Conservation (phyloP, 1,139 yeast species). For the Ashbya aceris region DNA sequence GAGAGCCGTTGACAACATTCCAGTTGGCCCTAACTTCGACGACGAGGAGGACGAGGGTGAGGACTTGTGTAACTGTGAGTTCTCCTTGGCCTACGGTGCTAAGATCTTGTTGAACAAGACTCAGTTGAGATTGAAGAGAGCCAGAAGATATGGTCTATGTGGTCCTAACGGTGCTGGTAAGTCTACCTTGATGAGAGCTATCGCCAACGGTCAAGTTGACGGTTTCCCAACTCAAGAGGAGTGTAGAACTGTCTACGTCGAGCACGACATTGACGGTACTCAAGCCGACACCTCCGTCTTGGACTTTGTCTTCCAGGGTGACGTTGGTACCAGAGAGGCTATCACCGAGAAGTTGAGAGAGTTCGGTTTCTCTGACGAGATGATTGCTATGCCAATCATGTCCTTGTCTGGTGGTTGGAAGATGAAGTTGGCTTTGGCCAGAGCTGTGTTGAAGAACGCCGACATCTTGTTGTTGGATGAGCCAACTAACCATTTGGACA, state of each 20-base stretch:
- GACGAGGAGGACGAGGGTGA: conserved; percentile 99
- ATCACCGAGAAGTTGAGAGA: conserved; percentile 70
- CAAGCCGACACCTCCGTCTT: conserved; percentile 91
- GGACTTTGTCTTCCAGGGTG: conserved; percentile 82
- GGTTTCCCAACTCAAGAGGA: conserved; percentile 99
- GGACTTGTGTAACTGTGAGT: conserved; percentile 99
- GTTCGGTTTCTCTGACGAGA: conserved; percentile 86
- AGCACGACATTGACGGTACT: conserved; percentile 98
- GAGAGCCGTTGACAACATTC: conserved; percentile 95
- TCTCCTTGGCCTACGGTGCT: conserved; percentile 99
- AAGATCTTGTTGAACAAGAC: conserved; percentile 99
- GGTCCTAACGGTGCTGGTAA: conserved; percentile 99
- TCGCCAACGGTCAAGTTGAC: conserved; percentile 99
- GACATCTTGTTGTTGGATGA: conserved; percentile 97
- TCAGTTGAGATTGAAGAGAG: conserved; percentile 98
- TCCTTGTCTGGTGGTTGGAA: conserved; percentile 99
- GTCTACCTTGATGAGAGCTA: conserved; percentile 98
- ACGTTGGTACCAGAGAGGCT: conserved; percentile 66
- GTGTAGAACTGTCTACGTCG: conserved; percentile 98
- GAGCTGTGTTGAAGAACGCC: conserved; percentile 98
- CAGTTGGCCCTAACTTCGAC: conserved; percentile 89
- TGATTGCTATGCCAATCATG: conserved; percentile 87
- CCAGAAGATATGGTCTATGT: conserved; percentile 98
- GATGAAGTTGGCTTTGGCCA: conserved; percentile 98
- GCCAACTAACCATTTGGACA: conserved; percentile 99